Evolutionary conservation across 257 asterid genomes (phyloP).

Genomic region (Solanum medicagineum): DNA sequence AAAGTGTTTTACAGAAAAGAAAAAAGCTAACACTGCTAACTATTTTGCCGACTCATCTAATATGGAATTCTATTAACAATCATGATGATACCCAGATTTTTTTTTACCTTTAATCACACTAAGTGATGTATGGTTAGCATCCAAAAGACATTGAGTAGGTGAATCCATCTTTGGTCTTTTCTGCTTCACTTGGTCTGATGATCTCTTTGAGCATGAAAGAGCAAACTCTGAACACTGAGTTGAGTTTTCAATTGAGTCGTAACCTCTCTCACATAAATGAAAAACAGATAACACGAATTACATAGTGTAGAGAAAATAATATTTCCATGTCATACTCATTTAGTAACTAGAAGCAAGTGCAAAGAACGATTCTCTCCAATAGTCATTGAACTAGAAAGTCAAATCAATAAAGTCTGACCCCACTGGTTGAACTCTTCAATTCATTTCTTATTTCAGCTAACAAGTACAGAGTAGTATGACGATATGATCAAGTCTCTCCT

Average conservation of each 20-base stretch:
- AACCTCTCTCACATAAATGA: neutral
- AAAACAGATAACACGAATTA: neutral
- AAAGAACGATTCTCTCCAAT: neutral
- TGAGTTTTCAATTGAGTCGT: neutral
- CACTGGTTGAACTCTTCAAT: neutral
- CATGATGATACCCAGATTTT: constrained; percentile 18
- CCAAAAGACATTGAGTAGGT: constrained; percentile 6
- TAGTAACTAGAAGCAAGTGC: neutral
- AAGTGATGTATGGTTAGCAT: constrained; percentile 30
- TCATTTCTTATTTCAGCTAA: too few species aligned
- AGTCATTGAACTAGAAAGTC: neutral
- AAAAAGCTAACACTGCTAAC: too few species aligned
- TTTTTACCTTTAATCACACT: constrained; percentile 21
- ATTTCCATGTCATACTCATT: too few species aligned
- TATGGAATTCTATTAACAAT: too few species aligned
- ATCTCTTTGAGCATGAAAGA: constrained; percentile 3
- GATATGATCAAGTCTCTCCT: too few species aligned
- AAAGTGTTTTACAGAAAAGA: too few species aligned
- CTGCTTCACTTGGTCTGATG: constrained; percentile 1
- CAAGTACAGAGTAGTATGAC: too few species aligned
- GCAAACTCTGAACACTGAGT: neutral
- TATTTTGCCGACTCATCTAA: too few species aligned
- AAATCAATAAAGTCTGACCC: too few species aligned
- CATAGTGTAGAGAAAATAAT: too few species aligned
- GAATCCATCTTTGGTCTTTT: constrained; percentile 29